Base-by-base conservation (phyloP, 768 basidiomycete species). In the Chlorophyllum brunneum region DNA sequence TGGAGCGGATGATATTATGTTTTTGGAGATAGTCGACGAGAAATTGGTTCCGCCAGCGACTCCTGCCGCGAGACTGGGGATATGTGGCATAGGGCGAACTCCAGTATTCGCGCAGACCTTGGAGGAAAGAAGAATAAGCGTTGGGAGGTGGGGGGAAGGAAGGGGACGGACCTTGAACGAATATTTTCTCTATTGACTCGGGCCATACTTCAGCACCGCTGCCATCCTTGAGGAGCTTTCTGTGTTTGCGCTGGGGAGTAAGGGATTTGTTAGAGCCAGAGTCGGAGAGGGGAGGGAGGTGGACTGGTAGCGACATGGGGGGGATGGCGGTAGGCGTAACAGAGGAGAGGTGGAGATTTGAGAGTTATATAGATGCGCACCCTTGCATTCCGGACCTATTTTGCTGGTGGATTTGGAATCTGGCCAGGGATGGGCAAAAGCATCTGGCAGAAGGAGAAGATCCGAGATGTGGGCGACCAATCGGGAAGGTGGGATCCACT, bases 171-270 rank as follows among this genome's bases (percentile, higher is more conserved):
- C 88, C 88, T 69, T 86, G 74, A 10, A 91, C 86, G 67, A 92
- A 92, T 60, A 86, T 67, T 63, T 79, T 76, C 66, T 92, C 89
- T 61, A 91, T 77, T 50, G 72, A 67, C 65, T 90, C 86, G 45
- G 89, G 88, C 89, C 89, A 92, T 46, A 92, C 89, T 59, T 90
- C 88, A 33, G 77, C 75, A 62, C 88, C 88, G 59, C 73, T 76
- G 63, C 78, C 78, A 58, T 91, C 88, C 65, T 89, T 91, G 68
- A 92, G 75, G 56, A 91, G 84, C 67, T 91, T 92, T 61, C 86
- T 77, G 69, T 91, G 88, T 58, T 90, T 90, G 51, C 88, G 78
- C 65, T 86, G 84, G 16, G 88, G 88, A 1, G 86, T 91, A 59
- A 85, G 76, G 48, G 75, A 65, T 58, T 72, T 70, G 42, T 62